Evolutionary conservation across 225 moss, liverwort and hornwort species (phyloP).

Genomic region (Bryoerythrophyllum caledonicum): DNA sequence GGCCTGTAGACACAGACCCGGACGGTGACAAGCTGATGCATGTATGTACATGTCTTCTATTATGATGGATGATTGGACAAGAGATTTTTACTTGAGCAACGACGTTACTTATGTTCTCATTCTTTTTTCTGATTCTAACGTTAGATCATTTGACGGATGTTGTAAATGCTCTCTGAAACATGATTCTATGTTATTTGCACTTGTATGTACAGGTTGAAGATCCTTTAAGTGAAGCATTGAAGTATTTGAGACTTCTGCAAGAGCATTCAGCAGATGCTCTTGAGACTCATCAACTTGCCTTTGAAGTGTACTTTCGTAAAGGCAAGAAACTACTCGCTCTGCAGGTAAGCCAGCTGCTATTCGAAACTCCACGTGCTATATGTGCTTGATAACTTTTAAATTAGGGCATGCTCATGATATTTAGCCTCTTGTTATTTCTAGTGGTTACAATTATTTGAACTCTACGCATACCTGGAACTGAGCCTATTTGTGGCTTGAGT

Average conservation of each 20-base stretch:
- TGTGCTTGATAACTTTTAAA: neutral
- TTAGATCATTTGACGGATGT: constrained; percentile 16
- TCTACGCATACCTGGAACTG: constrained; percentile 9
- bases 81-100: neutral
- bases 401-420: neutral
- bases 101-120: neutral
- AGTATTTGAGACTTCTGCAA: constrained; percentile 80
- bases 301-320: constrained; percentile 84
- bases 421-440: neutral
- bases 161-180: neutral
- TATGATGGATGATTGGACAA: neutral
- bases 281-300: constrained; percentile 76
- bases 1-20: constrained; percentile 80
- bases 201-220: constrained; percentile 55
- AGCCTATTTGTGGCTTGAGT: neutral
- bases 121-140: constrained; percentile 4
- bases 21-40: constrained; percentile 72
- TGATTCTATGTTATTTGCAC: neutral
- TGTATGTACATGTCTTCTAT: constrained; percentile 22
- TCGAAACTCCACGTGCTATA: neutral
- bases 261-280: constrained; percentile 74
- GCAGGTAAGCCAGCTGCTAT: constrained; percentile 40
- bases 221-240: constrained; percentile 74
- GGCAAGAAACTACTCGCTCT: constrained; percentile 78
- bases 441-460: neutral